A percentile compares a stretch with the other conserved stretches of the same genome.
These are phyloP conservation scores for Gentiana dahurica DNA, from an alignment of 257 asterid species.

Conservation along the genomic window DNA sequence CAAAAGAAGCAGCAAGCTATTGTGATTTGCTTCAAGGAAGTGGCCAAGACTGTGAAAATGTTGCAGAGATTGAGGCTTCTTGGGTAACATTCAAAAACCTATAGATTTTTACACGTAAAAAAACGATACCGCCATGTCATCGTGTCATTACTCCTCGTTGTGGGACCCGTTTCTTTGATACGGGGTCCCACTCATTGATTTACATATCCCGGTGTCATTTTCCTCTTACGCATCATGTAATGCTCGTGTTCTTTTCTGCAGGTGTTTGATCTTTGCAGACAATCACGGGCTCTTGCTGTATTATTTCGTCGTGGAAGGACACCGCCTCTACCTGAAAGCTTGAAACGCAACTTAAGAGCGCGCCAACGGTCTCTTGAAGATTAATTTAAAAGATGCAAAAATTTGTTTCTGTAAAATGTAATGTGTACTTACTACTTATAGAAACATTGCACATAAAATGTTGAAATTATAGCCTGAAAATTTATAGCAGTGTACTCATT, in stretches of 20 bases:
- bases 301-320: constrained; percentile 74
- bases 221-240: neutral
- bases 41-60: constrained; percentile 82
- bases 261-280: constrained; percentile 88
- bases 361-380: constrained; percentile 88
- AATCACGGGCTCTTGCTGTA: constrained; percentile 77
- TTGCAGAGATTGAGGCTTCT: constrained; percentile 93
- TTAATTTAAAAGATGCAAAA: constrained; percentile 26
- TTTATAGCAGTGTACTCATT: too few species aligned
- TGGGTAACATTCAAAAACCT: constrained; percentile 46
- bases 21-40: constrained; percentile 96
- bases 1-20: constrained; percentile 78
- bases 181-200: too few species aligned
- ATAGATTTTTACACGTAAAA: neutral
- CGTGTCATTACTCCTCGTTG: too few species aligned
- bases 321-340: constrained; percentile 77
- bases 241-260: constrained; percentile 15
- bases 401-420: constrained; percentile 5
- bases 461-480: too few species aligned
- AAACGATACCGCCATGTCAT: too few species aligned
- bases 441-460: neutral
- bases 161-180: too few species aligned
- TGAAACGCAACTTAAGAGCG: constrained; percentile 66
- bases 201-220: neutral
- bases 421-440: neutral